A percentile compares a stretch with the other conserved stretches of the same genome.
Evolutionary conservation across 495 filamentous ascomycete species (phyloP).

Genomic region (Geopyxis carbonaria): DNA sequence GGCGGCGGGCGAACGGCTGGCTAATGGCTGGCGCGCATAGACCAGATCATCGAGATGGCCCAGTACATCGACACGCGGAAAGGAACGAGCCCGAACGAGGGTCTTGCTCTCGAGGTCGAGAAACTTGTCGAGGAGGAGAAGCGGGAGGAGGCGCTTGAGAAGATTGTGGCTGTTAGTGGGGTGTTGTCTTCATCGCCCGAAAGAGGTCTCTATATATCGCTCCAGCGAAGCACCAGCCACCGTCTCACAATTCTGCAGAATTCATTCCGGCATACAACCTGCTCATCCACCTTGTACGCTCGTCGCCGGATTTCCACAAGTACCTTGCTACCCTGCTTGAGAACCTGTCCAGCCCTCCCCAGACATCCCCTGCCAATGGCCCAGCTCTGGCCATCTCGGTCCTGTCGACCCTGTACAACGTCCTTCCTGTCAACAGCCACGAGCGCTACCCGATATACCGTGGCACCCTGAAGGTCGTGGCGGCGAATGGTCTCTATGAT

Average conservation of each 20-base stretch:
- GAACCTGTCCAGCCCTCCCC: slow-evolving; percentile 71
- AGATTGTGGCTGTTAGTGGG: slow-evolving; percentile 57
- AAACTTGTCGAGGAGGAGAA: slow-evolving; percentile 49
- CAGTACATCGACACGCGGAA: slow-evolving; percentile 23
- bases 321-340: slow-evolving; percentile 75
- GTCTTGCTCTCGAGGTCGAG: slow-evolving; percentile 14
- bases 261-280: slow-evolving; percentile 91
- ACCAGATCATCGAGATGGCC: slow-evolving; percentile 25
- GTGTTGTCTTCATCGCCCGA: slow-evolving; percentile 69
- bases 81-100: slow-evolving; percentile 7
- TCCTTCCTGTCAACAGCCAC: slow-evolving; percentile 54
- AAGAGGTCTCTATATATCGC: slow-evolving; percentile 40
- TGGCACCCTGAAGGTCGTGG: slow-evolving; percentile 64
- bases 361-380: slow-evolving; percentile 68
- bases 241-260: slow-evolving; percentile 34
- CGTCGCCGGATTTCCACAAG: slow-evolving; percentile 62
- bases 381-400: slow-evolving; percentile 67
- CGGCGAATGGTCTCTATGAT: slow-evolving; percentile 55
- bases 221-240: background rate
- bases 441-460: slow-evolving; percentile 77
- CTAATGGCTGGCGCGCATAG: slow-evolving; percentile 11
- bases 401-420: slow-evolving; percentile 93
- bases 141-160: slow-evolving; percentile 74
- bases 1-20: slow-evolving; percentile 1
- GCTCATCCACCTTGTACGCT: slow-evolving; percentile 75